phyloP scores from a whole-genome alignment of 2,329 filamentous ascomycete genomes.

The Leptographium radiaticola region DNA sequence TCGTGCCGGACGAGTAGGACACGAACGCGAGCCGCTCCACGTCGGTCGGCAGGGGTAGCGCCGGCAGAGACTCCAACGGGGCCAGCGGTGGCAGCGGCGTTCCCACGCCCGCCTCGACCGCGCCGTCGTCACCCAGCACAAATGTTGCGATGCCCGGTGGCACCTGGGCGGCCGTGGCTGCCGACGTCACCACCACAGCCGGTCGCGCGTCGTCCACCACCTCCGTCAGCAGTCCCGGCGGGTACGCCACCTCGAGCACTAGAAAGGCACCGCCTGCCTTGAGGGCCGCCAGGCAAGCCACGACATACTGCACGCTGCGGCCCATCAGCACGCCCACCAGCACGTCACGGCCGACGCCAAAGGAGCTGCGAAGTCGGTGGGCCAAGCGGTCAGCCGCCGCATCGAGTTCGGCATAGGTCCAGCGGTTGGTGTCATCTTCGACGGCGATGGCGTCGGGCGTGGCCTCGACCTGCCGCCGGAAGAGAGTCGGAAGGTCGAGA shows the following conservation, averaged over 20 bases:
- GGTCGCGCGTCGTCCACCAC: constrained; percentile 66
- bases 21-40: constrained; percentile 65
- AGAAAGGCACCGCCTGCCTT: constrained; percentile 69
- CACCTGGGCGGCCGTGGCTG: constrained; percentile 51
- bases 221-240: constrained; percentile 58
- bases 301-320: constrained; percentile 65
- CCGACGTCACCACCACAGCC: constrained; percentile 55
- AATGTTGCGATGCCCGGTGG: constrained; percentile 51
- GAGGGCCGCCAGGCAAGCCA: constrained; percentile 65
- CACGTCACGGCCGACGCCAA: constrained; percentile 59
- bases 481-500: constrained; percentile 62
- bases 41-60: constrained; percentile 43
- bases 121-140: constrained; percentile 38
- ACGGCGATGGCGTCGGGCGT: constrained; percentile 59
- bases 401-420: constrained; percentile 64
- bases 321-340: constrained; percentile 65
- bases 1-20: constrained; percentile 69
- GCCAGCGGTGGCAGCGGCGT: background rate
- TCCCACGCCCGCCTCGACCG: background rate
- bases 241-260: constrained; percentile 69
- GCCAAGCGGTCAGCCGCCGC: constrained; percentile 52
- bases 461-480: constrained; percentile 51
- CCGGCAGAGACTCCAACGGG: background rate
- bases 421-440: constrained; percentile 53
- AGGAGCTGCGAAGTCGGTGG: constrained; percentile 41